Evolutionary conservation across 495 filamentous ascomycete genomes (phyloP).

Genomic region (Pseudevernia furfuracea): DNA sequence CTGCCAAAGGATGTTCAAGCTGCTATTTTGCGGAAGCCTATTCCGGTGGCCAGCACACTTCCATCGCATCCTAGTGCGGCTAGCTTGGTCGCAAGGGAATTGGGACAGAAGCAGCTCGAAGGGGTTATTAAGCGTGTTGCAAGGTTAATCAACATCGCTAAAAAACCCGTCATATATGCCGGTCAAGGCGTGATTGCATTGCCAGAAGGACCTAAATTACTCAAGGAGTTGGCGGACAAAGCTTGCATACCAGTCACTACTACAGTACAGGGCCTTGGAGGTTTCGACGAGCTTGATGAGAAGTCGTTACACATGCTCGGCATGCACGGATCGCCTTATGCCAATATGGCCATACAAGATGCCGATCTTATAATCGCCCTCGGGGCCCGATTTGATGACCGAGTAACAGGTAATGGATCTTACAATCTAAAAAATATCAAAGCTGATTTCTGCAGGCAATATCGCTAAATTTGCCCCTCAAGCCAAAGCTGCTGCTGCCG

Average conservation of each 20-base stretch:
- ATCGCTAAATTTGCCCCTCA: constrained; percentile 50
- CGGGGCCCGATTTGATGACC: constrained; percentile 56
- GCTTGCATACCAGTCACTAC: constrained; percentile 55
- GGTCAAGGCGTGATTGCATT: constrained; percentile 49
- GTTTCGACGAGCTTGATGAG: constrained; percentile 52
- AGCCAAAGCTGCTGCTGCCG: constrained; percentile 47
- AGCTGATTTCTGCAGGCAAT: background rate
- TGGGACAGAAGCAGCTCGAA: constrained; percentile 41
- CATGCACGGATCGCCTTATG: constrained; percentile 56
- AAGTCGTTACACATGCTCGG: constrained; percentile 57
- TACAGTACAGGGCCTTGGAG: constrained; percentile 57
- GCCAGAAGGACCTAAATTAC: constrained; percentile 44
- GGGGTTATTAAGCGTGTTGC: constrained; percentile 45
- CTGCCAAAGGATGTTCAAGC: constrained; percentile 55
- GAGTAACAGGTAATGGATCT: constrained; percentile 42
- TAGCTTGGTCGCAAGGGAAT: constrained; percentile 43
- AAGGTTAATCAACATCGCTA: constrained; percentile 49
- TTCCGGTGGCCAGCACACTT: constrained; percentile 48
- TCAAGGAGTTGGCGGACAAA: constrained; percentile 52
- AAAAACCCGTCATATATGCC: constrained; percentile 54
- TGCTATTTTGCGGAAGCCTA: constrained; percentile 43
- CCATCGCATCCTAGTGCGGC: constrained; percentile 51
- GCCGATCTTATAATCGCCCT: constrained; percentile 57
- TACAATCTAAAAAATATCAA: background rate
- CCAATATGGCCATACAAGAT: constrained; percentile 59